Evolutionary conservation across 352 stramenopile species (phyloP).

Genomic region (Blastocystis sp.): DNA sequence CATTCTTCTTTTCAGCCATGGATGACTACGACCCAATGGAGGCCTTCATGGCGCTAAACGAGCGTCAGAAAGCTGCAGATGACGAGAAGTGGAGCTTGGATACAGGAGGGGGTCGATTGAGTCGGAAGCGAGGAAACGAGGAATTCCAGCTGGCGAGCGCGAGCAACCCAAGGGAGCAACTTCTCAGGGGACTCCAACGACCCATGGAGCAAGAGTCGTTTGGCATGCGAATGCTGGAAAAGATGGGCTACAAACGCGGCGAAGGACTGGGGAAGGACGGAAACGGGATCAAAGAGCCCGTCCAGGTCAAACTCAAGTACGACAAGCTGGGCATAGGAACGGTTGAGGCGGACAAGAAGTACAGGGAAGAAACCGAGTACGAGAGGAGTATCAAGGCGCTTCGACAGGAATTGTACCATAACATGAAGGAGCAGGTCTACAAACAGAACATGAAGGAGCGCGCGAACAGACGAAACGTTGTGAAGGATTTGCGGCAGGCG

Average conservation of each 20-base stretch:
- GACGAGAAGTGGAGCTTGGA: slow-evolving; percentile 8
- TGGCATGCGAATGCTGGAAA: slow-evolving; percentile 68
- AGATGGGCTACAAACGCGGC: slow-evolving; percentile 72
- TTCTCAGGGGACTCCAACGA: slow-evolving; percentile 18
- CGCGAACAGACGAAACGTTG: neutral
- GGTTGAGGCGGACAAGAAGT: slow-evolving; percentile 48
- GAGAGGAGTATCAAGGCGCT: slow-evolving; percentile 16
- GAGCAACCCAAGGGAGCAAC: neutral
- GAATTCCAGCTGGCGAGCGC: neutral
- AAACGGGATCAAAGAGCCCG: slow-evolving; percentile 61
- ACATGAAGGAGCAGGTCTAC: slow-evolving; percentile 71
- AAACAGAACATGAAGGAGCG: slow-evolving; percentile 25
- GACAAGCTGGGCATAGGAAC: slow-evolving; percentile 61
- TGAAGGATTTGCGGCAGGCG: slow-evolving; percentile 52
- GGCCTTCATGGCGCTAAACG: slow-evolving; percentile 42
- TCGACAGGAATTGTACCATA: slow-evolving; percentile 52
- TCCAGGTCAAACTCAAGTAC: slow-evolving; percentile 58
- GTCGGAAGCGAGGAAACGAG: slow-evolving; percentile 8
- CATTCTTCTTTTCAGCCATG: slow-evolving; percentile 60
- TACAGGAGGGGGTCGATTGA: slow-evolving; percentile 13
- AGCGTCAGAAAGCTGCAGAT: neutral
- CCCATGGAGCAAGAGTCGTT: slow-evolving; percentile 41
- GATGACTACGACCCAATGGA: slow-evolving; percentile 65
- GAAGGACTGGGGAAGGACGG: slow-evolving; percentile 70
- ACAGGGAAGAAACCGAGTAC: slow-evolving; percentile 51